These are phyloP conservation scores for Debaryomyces tyrocola DNA, from an alignment of 805 yeast species.

Conservation along the genomic window DNA sequence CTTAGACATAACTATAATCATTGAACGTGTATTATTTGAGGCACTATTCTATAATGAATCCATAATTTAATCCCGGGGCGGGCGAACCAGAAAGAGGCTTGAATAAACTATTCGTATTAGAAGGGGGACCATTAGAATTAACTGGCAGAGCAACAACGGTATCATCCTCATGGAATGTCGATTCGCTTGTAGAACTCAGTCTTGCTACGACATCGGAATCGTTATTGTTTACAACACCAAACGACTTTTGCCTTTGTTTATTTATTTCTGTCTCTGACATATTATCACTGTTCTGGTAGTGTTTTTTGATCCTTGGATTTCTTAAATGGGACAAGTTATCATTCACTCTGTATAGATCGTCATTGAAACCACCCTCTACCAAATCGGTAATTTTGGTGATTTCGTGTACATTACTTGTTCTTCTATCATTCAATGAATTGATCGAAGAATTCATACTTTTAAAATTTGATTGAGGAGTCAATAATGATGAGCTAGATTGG, in stretches of 20 bases:
- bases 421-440: slow-evolving; percentile 22
- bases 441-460: slow-evolving; percentile 22
- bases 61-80: slow-evolving; percentile 16
- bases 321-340: slow-evolving; percentile 19
- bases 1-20: too few relatives aligned
- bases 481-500: slow-evolving; percentile 23
- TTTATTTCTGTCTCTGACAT: neutral
- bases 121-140: neutral
- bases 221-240: slow-evolving; percentile 11
- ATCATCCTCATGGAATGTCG: neutral
- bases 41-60: slow-evolving; percentile 14
- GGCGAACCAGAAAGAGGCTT: neutral
- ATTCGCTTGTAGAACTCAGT: neutral
- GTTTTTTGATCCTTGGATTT: slow-evolving; percentile 29
- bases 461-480: slow-evolving; percentile 1
- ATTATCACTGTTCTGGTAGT: slow-evolving; percentile 17
- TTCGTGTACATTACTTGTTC: slow-evolving; percentile 14
- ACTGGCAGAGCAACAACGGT: neutral
- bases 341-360: slow-evolving; percentile 15
- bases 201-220: neutral
- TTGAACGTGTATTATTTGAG: neutral
- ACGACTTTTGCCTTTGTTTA: slow-evolving; percentile 14
- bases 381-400: slow-evolving; percentile 22
- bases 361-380: slow-evolving; percentile 25
- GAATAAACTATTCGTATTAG: neutral